Evolutionary conservation across 805 yeast genomes (phyloP).

Genomic region (Myxozyma melibiosi): DNA sequence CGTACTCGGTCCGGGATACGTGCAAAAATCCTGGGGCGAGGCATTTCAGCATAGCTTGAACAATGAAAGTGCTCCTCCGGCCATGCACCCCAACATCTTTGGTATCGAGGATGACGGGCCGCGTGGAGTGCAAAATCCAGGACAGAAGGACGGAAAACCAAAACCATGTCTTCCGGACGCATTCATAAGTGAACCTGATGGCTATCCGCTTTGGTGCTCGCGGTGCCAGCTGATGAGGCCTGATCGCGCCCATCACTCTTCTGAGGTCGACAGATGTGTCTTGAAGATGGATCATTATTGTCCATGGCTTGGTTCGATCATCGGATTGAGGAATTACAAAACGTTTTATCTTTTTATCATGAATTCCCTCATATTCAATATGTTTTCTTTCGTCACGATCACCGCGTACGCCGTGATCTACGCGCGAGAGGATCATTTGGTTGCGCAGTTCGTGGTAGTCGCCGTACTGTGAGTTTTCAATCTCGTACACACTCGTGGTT

Average conservation of each 20-base stretch:
- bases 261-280: conserved; percentile 57
- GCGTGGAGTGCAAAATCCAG: not conserved
- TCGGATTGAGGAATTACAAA: conserved; percentile 68
- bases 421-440: conserved; percentile 10
- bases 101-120: no score
- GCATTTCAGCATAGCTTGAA: conserved; percentile 28
- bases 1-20: conserved; percentile 62
- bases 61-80: not conserved
- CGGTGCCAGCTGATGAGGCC: conserved; percentile 66
- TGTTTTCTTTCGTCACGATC: conserved; percentile 26
- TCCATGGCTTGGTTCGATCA: conserved; percentile 68
- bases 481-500: no score
- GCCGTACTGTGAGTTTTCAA: conserved; percentile 13
- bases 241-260: conserved; percentile 71
- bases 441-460: conserved; percentile 30
- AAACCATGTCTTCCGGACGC: conserved; percentile 52
- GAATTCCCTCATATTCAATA: conserved; percentile 2
- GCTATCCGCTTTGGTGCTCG: conserved; percentile 77
- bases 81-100: no score
- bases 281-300: conserved; percentile 79
- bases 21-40: conserved; percentile 43
- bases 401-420: conserved; percentile 16
- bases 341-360: conserved; percentile 54
- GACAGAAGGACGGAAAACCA: conserved; percentile 3
- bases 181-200: conserved; percentile 70